phyloP scores from a whole-genome alignment of 2,329 filamentous ascomycete species.

The Hypomyces rosellus region DNA sequence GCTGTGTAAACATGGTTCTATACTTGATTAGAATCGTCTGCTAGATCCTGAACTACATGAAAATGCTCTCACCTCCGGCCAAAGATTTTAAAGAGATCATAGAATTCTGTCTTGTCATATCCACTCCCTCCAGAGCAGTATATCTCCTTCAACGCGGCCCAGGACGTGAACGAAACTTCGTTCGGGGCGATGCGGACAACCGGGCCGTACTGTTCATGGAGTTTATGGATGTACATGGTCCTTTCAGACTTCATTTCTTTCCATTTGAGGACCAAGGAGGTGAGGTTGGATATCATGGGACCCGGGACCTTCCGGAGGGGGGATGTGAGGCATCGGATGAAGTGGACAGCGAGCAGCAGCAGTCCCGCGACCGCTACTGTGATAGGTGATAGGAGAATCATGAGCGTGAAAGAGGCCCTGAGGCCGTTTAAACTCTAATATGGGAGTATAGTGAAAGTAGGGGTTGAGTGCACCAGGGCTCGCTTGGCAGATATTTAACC shows the following conservation, averaged over 20 bases:
- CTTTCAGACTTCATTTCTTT: slow-evolving; percentile 49
- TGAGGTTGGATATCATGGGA: slow-evolving; percentile 41
- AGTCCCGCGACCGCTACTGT: slow-evolving; percentile 19
- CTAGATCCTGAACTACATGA: not conserved
- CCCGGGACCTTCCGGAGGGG: slow-evolving; percentile 40
- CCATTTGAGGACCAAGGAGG: slow-evolving; percentile 45
- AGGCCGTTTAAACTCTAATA: too few relatives aligned
- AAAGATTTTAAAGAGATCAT: slow-evolving; percentile 54
- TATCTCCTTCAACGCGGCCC: slow-evolving; percentile 53
- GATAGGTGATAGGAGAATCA: slow-evolving; percentile 25
- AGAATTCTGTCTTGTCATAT: slow-evolving; percentile 61
- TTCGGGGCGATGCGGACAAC: slow-evolving; percentile 52
- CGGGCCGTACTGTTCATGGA: slow-evolving; percentile 51
- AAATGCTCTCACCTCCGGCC: slow-evolving; percentile 40
- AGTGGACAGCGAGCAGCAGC: slow-evolving; percentile 18
- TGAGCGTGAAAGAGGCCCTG: slow-evolving; percentile 4
- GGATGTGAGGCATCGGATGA: slow-evolving; percentile 25
- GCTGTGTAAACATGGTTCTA: slow-evolving; percentile 55
- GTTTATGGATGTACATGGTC: slow-evolving; percentile 47
- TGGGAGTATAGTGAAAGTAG: too few relatives aligned
- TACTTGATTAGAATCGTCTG: not conserved
- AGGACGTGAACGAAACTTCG: slow-evolving; percentile 54
- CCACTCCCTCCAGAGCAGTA: slow-evolving; percentile 57
- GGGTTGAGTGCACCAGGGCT: too few relatives aligned
- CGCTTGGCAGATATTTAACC: too few relatives aligned